phyloP scores from a whole-genome alignment of 2,329 filamentous ascomycete species.

The Fusarium sp. region DNA sequence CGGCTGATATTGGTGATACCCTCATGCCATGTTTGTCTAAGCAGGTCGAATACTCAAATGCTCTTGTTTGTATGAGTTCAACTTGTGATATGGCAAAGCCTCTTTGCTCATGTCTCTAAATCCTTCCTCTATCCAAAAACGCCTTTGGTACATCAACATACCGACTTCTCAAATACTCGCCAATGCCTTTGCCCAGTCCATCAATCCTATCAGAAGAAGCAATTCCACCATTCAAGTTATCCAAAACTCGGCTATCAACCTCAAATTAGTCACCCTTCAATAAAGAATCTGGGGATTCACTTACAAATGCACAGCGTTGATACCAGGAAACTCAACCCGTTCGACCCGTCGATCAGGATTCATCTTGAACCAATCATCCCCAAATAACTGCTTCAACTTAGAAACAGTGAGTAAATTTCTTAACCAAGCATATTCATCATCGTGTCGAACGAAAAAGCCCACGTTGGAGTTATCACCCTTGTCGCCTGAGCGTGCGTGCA shows the following conservation, averaged over 20 bases:
- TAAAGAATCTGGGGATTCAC: not conserved
- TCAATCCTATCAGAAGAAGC: conserved; percentile 58
- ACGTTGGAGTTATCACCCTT: conserved; percentile 60
- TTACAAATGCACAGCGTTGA: conserved; percentile 48
- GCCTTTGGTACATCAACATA: conserved; percentile 58
- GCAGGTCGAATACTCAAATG: not conserved
- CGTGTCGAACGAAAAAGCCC: conserved; percentile 58
- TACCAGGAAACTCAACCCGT: conserved; percentile 58
- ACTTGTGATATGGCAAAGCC: not conserved
- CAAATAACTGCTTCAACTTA: conserved; percentile 54
- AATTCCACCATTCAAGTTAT: conserved; percentile 59
- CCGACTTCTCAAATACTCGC: conserved; percentile 59
- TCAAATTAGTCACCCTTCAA: conserved; percentile 9
- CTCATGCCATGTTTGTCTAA: not conserved
- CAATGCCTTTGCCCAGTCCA: conserved; percentile 59
- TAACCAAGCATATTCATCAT: conserved; percentile 61
- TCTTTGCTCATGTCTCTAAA: conserved; percentile 28
- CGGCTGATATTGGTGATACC: not conserved
- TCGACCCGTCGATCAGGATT: conserved; percentile 53
- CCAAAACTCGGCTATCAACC: conserved; percentile 51
- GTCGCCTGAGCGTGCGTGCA: conserved; percentile 53
- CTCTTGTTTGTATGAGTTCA: not conserved
- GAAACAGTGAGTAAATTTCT: conserved; percentile 55
- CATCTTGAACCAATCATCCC: conserved; percentile 52
- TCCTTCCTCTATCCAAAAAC: conserved; percentile 56